Percentiles rank a stretch among this genome's conserved stretches.
phyloP scores from a whole-genome alignment of 2,329 filamentous ascomycete genomes.

The Sodiomyces alkalinus region DNA sequence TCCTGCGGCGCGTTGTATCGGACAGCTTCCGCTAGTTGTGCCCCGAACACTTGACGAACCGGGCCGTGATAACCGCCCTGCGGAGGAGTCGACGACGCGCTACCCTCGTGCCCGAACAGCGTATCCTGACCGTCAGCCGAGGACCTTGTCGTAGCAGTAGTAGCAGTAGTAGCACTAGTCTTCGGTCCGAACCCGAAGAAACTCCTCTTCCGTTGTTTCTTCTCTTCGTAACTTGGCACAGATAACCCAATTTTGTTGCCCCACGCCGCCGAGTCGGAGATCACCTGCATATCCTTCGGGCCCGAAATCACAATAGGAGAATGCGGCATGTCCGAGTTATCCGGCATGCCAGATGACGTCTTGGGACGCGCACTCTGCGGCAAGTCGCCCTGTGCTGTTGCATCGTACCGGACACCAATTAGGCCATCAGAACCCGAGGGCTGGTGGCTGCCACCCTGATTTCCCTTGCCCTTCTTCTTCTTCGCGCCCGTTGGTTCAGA shows the following conservation, averaged over 20 bases:
- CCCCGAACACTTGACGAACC: conserved; percentile 66
- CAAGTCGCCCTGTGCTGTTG: conserved; percentile 34
- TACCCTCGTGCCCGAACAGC: conserved; percentile 33
- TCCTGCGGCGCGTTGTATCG: conserved; percentile 61
- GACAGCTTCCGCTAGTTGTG: conserved; percentile 73
- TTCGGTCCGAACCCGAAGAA: conserved; percentile 56
- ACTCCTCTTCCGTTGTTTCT: conserved; percentile 66
- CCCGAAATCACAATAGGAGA: conserved; percentile 54
- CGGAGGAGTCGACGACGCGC: conserved; percentile 25
- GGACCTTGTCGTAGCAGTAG: conserved; percentile 30
- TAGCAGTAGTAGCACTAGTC: too few species aligned
- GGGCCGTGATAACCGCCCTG: conserved; percentile 33
- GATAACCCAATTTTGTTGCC: conserved; percentile 54
- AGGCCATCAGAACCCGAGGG: conserved; percentile 28
- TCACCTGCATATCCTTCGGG: conserved; percentile 70
- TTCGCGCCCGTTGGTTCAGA: conserved; percentile 15
- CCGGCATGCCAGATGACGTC: conserved; percentile 17
- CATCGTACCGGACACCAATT: conserved; percentile 44
- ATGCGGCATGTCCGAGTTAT: conserved; percentile 14
- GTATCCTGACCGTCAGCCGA: conserved; percentile 44
- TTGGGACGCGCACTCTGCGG: conserved; percentile 27
- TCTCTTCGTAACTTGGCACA: conserved; percentile 48
- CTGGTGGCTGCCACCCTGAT: conserved; percentile 19
- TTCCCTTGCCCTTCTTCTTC: conserved; percentile 15
- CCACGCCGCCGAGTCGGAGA: conserved; percentile 72